Conservation (phyloP, 2,329 filamentous ascomycete species). For the Diaporthe citrichinensis region DNA sequence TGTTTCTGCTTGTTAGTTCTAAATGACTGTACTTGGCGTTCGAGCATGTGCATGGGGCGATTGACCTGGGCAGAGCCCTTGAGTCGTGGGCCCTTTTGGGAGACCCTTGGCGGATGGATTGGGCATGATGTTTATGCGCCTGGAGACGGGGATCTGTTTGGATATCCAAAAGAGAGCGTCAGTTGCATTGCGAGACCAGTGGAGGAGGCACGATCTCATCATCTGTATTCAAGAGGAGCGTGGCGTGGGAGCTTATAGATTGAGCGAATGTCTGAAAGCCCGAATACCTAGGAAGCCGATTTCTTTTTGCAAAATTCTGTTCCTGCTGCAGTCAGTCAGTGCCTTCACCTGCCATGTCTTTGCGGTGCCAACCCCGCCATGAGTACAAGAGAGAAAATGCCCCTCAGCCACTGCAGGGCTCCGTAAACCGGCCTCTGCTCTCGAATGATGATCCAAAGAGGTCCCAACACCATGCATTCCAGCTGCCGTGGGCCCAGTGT, state of each 20-base stretch:
- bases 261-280: background rate
- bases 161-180: slow-evolving; percentile 4
- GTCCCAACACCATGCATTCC: background rate
- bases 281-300: background rate
- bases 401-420: background rate
- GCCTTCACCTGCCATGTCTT: background rate
- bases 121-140: slow-evolving; percentile 20
- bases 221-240: background rate
- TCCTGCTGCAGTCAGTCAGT: background rate
- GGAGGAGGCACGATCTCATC: background rate
- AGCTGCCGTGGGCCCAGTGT: background rate
- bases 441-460: background rate
- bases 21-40: background rate
- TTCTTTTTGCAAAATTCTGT: background rate
- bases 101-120: slow-evolving; percentile 14
- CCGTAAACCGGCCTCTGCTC: slow-evolving; percentile 14
- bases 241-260: slow-evolving; percentile 22
- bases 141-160: slow-evolving; percentile 2
- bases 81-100: slow-evolving; percentile 4
- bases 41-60: background rate
- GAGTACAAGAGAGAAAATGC: background rate
- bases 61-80: slow-evolving; percentile 8
- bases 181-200: background rate
- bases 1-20: background rate
- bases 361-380: slow-evolving; percentile 18